Percentiles rank a stretch among this genome's conserved stretches.
Evolutionary conservation across 768 basidiomycete species (phyloP).

Genomic region (Guyanaporus albipodus): DNA sequence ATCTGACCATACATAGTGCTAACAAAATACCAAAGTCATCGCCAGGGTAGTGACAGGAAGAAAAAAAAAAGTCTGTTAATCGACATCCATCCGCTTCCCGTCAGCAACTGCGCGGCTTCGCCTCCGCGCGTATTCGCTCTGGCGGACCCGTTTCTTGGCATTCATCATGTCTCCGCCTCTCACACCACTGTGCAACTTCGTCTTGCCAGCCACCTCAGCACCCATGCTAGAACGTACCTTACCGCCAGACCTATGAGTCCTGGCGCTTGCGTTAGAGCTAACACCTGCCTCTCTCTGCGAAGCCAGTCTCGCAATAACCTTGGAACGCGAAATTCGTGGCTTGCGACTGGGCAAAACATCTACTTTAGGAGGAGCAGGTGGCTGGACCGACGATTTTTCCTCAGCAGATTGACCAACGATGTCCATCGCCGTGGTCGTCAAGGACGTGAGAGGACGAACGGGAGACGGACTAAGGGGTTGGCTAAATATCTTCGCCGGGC

Average conservation of each 20-base stretch:
- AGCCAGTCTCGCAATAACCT: slow-evolving; percentile 71
- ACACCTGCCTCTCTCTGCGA: slow-evolving; percentile 54
- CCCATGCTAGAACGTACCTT: slow-evolving; percentile 53
- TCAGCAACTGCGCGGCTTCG: slow-evolving; percentile 38
- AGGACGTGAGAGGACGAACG: slow-evolving; percentile 23
- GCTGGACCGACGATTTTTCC: slow-evolving; percentile 7
- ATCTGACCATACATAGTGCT: slow-evolving; percentile 12
- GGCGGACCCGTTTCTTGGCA: slow-evolving; percentile 69
- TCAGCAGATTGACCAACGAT: slow-evolving; percentile 15
- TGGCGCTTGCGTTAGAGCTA: slow-evolving; percentile 6
- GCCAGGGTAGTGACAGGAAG: slow-evolving; percentile 1
- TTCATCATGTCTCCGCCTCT: slow-evolving; percentile 46
- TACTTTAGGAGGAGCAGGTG: slow-evolving; percentile 23
- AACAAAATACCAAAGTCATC: slow-evolving; percentile 8
- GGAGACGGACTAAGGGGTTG: slow-evolving; percentile 41
- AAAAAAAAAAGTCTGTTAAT: slow-evolving; percentile 2
- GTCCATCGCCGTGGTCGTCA: slow-evolving; percentile 29
- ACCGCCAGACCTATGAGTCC: slow-evolving; percentile 24
- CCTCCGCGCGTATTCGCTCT: slow-evolving; percentile 69
- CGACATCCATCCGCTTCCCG: slow-evolving; percentile 14
- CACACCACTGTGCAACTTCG: slow-evolving; percentile 20
- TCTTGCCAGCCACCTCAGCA: slow-evolving; percentile 27
- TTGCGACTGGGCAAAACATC: slow-evolving; percentile 46
- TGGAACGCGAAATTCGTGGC: slow-evolving; percentile 78
- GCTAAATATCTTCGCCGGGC: slow-evolving; percentile 46